Evolutionary conservation across 805 yeast species (phyloP).

Genomic region (Wickerhamiella brachini): DNA sequence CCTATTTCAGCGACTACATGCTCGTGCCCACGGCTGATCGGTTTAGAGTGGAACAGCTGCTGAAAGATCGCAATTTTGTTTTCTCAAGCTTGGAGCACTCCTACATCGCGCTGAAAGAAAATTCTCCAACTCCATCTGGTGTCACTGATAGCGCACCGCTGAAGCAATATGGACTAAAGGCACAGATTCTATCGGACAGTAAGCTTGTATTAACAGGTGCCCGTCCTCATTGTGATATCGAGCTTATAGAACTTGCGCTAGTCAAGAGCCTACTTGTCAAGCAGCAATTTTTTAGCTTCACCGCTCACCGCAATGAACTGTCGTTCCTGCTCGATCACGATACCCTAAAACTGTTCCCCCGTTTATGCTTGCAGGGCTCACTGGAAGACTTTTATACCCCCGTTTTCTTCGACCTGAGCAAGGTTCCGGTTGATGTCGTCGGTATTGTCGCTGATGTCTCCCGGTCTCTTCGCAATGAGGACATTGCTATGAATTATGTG

Average conservation of each 20-base stretch:
- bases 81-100: slow-evolving; percentile 34
- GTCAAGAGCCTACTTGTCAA: slow-evolving; percentile 26
- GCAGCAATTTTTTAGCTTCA: slow-evolving; percentile 20
- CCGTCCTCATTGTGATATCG: slow-evolving; percentile 30
- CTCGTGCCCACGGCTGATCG: slow-evolving; percentile 38
- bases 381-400: slow-evolving; percentile 45
- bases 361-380: slow-evolving; percentile 42
- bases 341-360: slow-evolving; percentile 28
- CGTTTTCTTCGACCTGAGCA: slow-evolving; percentile 37
- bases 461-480: slow-evolving; percentile 27
- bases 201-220: slow-evolving; percentile 46
- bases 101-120: slow-evolving; percentile 21
- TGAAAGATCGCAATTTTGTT: slow-evolving; percentile 31
- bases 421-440: slow-evolving; percentile 43
- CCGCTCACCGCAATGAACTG: slow-evolving; percentile 23
- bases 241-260: slow-evolving; percentile 23
- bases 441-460: slow-evolving; percentile 61
- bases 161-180: background rate
- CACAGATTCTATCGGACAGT: background rate
- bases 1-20: slow-evolving; percentile 51
- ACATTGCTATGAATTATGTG: slow-evolving; percentile 42
- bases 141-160: slow-evolving; percentile 3
- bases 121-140: slow-evolving; percentile 1
- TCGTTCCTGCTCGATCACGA: slow-evolving; percentile 19
- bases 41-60: slow-evolving; percentile 32